Evolutionary conservation across 1,284 basidiomycete species (phyloP), one percentile per base, ranked within the genome.

Genomic region (Trichosporon asahii): DNA sequence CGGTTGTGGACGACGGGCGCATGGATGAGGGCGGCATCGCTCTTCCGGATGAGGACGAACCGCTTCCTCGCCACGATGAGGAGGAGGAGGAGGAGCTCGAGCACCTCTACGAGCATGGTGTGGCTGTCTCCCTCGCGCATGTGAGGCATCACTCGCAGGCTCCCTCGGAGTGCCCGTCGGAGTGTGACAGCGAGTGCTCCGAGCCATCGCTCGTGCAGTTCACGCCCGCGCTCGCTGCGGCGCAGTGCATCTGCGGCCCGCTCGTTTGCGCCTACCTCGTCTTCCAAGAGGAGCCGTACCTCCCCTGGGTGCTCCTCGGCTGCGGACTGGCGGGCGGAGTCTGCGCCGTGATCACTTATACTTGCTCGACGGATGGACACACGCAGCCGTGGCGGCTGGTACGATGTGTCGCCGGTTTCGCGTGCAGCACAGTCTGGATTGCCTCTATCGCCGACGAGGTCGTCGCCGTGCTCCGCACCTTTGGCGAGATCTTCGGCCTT

Each of bases 381-480:
- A 86, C 89, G 68, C 86, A 87, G 0, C 83, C 87, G 1, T 88
- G 89, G 67, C 87, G 89, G 66, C 86, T 93, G 80, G 86, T 88
- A n/a, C 87, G 94, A 18, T 95, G 93, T 79, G 90, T 89, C 46
- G 89, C 94, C 86, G 95, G 95, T 0, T 98, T 98, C 83, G 83
- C 90, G 35, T 90, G 95, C 46, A 88, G 93, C 14, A 89, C 96
- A 76, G 89, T 97, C 4, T 97, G 95, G 95, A 96, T 97, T 76
- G 93, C 95, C 88, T 91, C 91, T 8, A 95, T 97, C 67, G 94
- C 95, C 1, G 94, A 96, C 80, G 93, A 97, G 81, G 94, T 95
- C 2, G 93, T 97, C 29, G 88, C 90, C 61, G 90, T 96, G 7
- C 87, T 97, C 15, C 89, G 96, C 90, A 91, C 93, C 0, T 91